phyloP scores from a whole-genome alignment of 352 stramenopile species.

The Pythium scleroteichum region DNA sequence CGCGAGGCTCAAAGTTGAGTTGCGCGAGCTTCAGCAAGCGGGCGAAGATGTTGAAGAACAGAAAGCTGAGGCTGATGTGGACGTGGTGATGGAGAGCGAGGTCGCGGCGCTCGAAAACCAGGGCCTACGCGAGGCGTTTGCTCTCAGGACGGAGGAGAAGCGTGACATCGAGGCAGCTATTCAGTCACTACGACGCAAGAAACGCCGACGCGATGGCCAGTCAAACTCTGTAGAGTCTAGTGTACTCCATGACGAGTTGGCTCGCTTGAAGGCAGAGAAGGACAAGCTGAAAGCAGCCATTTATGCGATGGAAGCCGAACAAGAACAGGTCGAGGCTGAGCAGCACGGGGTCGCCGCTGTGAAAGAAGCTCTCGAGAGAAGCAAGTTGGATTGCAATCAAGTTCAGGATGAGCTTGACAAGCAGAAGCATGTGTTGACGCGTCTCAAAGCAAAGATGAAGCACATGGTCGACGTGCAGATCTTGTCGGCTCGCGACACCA shows the following conservation, averaged over 20 bases:
- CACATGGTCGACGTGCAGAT: constrained; percentile 65
- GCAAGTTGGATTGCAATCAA: constrained; percentile 10
- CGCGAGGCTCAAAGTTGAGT: constrained; percentile 52
- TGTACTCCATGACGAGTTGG: constrained; percentile 29
- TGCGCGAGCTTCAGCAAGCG: constrained; percentile 36
- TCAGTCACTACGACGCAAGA: constrained; percentile 48
- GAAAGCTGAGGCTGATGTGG: constrained; percentile 22
- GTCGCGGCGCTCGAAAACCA: constrained; percentile 26
- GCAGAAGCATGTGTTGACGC: constrained; percentile 38
- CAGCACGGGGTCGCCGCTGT: constrained; percentile 30
- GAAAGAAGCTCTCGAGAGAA: constrained; percentile 32
- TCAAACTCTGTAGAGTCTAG: not conserved
- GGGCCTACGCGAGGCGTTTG: constrained; percentile 46
- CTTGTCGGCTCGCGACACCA: constrained; percentile 36
- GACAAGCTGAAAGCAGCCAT: constrained; percentile 49
- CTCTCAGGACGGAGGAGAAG: constrained; percentile 58
- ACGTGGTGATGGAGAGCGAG: constrained; percentile 26
- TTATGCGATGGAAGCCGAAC: constrained; percentile 38
- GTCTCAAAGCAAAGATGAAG: constrained; percentile 62
- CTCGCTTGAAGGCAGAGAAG: constrained; percentile 45
- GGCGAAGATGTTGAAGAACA: constrained; percentile 25
- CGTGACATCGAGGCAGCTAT: constrained; percentile 61
- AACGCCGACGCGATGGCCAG: constrained; percentile 18
- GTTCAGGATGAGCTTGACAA: constrained; percentile 36
- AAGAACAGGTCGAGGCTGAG: constrained; percentile 41